phyloP scores from a whole-genome alignment of 352 stramenopile genomes.

The Aphanomyces stellatus region DNA sequence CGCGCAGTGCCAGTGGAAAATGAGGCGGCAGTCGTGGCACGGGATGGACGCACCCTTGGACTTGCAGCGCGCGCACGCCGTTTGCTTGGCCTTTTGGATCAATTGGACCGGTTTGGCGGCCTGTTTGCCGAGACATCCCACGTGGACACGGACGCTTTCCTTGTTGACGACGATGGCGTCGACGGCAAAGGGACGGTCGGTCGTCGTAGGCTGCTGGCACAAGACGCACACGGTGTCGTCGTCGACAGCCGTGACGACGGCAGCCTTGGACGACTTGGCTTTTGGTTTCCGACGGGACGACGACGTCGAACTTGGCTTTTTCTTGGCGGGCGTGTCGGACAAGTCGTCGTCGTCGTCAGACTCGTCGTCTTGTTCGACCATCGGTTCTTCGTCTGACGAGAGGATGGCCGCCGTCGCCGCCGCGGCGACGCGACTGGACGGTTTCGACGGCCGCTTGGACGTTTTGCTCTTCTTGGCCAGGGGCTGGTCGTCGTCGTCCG shows the following conservation, averaged over 20 bases:
- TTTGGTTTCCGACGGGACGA: neutral
- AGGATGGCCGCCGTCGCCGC: neutral
- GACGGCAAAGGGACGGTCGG: slow-evolving; percentile 57
- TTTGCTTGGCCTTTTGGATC: slow-evolving; percentile 67
- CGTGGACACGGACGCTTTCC: slow-evolving; percentile 25
- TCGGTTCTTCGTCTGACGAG: neutral
- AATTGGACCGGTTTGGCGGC: slow-evolving; percentile 72
- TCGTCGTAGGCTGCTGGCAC: slow-evolving; percentile 18
- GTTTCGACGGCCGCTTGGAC: slow-evolving; percentile 11
- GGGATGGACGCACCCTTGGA: slow-evolving; percentile 58
- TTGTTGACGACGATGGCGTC: slow-evolving; percentile 71
- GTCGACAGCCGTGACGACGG: slow-evolving; percentile 23
- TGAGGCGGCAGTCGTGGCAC: slow-evolving; percentile 66
- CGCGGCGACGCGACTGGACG: neutral
- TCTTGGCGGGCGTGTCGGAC: neutral
- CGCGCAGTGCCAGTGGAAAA: slow-evolving; percentile 73
- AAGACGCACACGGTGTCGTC: slow-evolving; percentile 11
- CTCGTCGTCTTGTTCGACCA: neutral
- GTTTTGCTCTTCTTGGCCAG: neutral
- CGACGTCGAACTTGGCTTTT: neutral
- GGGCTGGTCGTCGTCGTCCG: slow-evolving; percentile 23
- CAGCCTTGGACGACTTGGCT: neutral
- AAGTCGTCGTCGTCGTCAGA: slow-evolving; percentile 12
- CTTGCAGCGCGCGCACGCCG: slow-evolving; percentile 65
- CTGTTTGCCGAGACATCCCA: slow-evolving; percentile 25